Conservation (phyloP, 768 basidiomycete genomes). For the Podaxis sp. region DNA sequence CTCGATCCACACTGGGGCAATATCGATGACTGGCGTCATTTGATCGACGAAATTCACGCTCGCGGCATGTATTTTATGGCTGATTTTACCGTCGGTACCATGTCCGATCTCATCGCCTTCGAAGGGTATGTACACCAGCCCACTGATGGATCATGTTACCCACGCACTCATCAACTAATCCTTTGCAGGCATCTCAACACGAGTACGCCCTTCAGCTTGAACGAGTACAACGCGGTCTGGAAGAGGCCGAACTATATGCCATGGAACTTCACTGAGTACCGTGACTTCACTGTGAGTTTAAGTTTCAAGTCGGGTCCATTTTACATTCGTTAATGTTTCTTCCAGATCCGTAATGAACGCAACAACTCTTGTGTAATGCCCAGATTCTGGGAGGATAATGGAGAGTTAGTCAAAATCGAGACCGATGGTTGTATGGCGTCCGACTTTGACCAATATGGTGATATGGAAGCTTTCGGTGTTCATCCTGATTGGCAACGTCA, state of each 20-base stretch:
- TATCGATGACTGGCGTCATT: conserved; percentile 70
- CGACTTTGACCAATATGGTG: conserved; percentile 94
- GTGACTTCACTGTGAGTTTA: conserved; percentile 67
- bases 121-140: conserved; percentile 50
- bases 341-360: conserved; percentile 62
- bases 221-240: conserved; percentile 74
- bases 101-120: conserved; percentile 86
- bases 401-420: conserved; percentile 55
- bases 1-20: conserved; percentile 93
- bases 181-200: conserved; percentile 64
- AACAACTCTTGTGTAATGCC: conserved; percentile 78
- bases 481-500: conserved; percentile 94
- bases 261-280: conserved; percentile 85
- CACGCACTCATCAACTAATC: background rate
- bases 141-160: conserved; percentile 7
- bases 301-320: conserved; percentile 6
- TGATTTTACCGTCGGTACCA: conserved; percentile 94
- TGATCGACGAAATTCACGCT: conserved; percentile 76
- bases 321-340: conserved; percentile 10
- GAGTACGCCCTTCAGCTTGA: conserved; percentile 75
- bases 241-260: conserved; percentile 75
- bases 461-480: conserved; percentile 97
- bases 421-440: conserved; percentile 72
- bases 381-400: conserved; percentile 78
- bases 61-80: conserved; percentile 90